Evolutionary conservation across 306 rosid species (phyloP).

Genomic region (Prunus persica): Prunus_persica_NCBIv2 NC_034014.1:29019501-29020000

Average conservation of each 20-base stretch:
- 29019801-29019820: conserved; percentile 54
- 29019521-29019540: conserved; percentile 72
- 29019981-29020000: not conserved
- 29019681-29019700: not conserved
- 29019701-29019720: not conserved
- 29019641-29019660: conserved; percentile 20
- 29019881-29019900: not conserved
- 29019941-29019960: not conserved
- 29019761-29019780: conserved; percentile 61
- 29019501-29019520: conserved; percentile 63
- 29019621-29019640: conserved; percentile 17
- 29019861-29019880: conserved; percentile 42
- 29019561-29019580: conserved; percentile 85
- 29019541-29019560: conserved; percentile 73
- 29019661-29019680: not conserved
- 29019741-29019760: conserved; percentile 33
- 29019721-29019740: not conserved
- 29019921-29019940: not conserved
- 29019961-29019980: not conserved
- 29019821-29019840: conserved; percentile 52
- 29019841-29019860: conserved; percentile 75
- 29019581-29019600: conserved; percentile 57
- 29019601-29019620: conserved; percentile 51
- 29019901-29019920: not conserved
- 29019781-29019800: conserved; percentile 66